phyloP scores from a whole-genome alignment of 257 asterid species.

The Nemophila menziesii region DNA sequence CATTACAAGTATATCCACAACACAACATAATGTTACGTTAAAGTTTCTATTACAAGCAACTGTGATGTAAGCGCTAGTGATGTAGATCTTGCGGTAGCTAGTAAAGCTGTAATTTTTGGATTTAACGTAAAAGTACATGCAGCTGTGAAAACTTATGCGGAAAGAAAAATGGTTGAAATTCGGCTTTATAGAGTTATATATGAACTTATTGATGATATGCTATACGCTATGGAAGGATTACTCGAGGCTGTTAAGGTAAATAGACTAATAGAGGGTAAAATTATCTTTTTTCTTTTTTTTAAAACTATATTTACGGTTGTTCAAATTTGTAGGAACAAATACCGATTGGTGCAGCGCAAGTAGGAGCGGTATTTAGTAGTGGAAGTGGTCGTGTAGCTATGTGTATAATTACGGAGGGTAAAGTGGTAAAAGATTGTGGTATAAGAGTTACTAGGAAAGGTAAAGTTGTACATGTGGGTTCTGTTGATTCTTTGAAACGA shows the following conservation, averaged over 20 bases:
- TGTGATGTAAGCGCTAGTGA: constrained; percentile 88
- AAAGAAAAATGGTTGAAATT: constrained; percentile 63
- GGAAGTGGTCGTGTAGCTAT: constrained; percentile 99
- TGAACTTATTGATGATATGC: constrained; percentile 86
- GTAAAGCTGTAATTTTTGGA: constrained; percentile 77
- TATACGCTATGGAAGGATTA: constrained; percentile 96
- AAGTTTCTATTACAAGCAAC: constrained; percentile 86
- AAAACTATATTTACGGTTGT: constrained; percentile 1
- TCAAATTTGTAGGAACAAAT: constrained; percentile 55
- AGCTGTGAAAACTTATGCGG: constrained; percentile 76
- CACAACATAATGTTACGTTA: constrained; percentile 71
- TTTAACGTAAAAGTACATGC: constrained; percentile 76
- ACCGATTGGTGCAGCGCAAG: constrained; percentile 80
- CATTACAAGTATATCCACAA: constrained; percentile 93
- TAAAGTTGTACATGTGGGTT: constrained; percentile 67
- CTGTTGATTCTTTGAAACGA: constrained; percentile 63
- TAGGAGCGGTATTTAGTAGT: constrained; percentile 89
- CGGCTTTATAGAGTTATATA: constrained; percentile 75
- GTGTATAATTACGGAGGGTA: constrained; percentile 91
- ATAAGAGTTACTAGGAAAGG: constrained; percentile 69
- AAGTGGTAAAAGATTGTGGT: constrained; percentile 75
- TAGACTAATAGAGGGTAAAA: neutral
- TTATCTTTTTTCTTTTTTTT: constrained; percentile 1
- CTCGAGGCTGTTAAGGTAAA: constrained; percentile 82
- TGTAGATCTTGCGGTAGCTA: constrained; percentile 91